phyloP scores from a whole-genome alignment of 768 basidiomycete species.

The Termitomyces sp. region DNA sequence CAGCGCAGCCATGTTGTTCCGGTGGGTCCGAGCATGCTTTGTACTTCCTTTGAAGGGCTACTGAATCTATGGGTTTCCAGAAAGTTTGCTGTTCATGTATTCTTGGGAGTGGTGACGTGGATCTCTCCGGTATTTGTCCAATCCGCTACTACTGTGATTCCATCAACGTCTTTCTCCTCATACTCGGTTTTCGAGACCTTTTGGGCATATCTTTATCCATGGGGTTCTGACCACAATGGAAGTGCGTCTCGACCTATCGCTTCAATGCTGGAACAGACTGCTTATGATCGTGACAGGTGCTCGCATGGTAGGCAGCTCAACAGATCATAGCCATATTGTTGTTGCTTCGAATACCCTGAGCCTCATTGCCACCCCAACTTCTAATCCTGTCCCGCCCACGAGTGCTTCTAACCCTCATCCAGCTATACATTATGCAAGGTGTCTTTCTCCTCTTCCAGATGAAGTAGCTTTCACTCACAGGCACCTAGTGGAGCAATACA shows the following conservation, averaged over 20 bases:
- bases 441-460: background rate
- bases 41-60: background rate
- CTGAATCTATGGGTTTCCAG: background rate
- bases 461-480: background rate
- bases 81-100: background rate
- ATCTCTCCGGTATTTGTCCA: conserved; percentile 13
- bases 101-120: conserved; percentile 6
- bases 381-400: conserved; percentile 30
- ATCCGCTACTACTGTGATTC: conserved; percentile 33
- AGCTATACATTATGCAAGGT: conserved; percentile 38
- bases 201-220: conserved; percentile 40
- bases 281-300: conserved; percentile 23
- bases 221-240: conserved; percentile 43
- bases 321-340: conserved; percentile 32
- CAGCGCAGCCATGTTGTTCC: conserved; percentile 1
- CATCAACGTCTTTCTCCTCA: conserved; percentile 33
- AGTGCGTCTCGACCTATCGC: conserved; percentile 16
- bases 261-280: background rate
- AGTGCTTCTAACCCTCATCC: conserved; percentile 35
- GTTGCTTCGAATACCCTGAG: conserved; percentile 32
- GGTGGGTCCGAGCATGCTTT: conserved; percentile 1
- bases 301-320: conserved; percentile 36
- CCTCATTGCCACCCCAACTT: conserved; percentile 36
- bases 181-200: conserved; percentile 31
- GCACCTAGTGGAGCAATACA: conserved; percentile 30